Evolutionary conservation across 306 rosid species (phyloP), one percentile per base, ranked within the genome.

Genomic region (Trifolium subterraneum): DNA sequence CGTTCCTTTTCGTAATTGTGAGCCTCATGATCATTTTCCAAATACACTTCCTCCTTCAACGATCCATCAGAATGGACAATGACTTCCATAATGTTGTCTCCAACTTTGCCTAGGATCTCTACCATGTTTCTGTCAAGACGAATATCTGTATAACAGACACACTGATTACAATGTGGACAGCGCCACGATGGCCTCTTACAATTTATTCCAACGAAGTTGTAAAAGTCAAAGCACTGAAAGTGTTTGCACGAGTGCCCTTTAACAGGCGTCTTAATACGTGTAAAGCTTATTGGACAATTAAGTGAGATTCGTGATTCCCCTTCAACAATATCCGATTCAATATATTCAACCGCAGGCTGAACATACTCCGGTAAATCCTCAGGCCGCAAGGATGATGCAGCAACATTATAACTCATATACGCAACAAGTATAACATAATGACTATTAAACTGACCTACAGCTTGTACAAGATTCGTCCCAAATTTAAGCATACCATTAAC

Each of bases 221-320:
- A 8, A 54, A 93, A 88, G 88, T 93, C 97, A 58, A 93, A 93
- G 79, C 97, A 93, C 98, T 93, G 98, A 68, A 81, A 86, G 80
- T 93, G 98, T 79, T 89, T 93, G 81, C 98, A 93, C 56, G 81
- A 84, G 71, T 12, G 75, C 63, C 98, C 97, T 83, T 93, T 93
- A 84, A 91, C 96, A 76, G 97, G 98, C 81, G 84, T 82, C 85
- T 80, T 82, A 69, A 91, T 91, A 25, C 96, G 93, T 1, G 83
- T 68, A 79, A 69, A 84, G 84, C 97, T 93, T 89, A 93, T 93
- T 18, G 97, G 98, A 82, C 98, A 93, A 83, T 86, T 88, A 58
- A 93, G 97, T 61, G 97, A 93, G 81, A 93, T 89, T 71, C 88
- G 89, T 4, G 98, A 93, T 68, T 94, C 85, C 33, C 97, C 98